These are phyloP conservation scores for Hymenoscyphus occultus DNA, from an alignment of 2,329 filamentous ascomycete species.

Conservation along the genomic window DNA sequence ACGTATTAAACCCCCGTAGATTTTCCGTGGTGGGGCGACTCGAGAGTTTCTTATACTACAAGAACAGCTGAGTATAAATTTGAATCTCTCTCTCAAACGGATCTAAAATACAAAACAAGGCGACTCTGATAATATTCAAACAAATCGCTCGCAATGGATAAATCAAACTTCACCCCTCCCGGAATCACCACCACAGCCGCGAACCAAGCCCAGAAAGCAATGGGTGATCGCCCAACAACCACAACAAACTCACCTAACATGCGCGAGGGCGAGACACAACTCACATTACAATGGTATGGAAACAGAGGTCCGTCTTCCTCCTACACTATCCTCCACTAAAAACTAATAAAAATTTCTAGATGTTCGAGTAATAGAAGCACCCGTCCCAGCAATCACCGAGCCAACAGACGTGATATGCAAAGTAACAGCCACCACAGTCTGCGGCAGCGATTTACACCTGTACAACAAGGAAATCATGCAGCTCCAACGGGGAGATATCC, in stretches of 20 bases:
- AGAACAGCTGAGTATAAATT: background rate
- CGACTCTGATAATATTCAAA: background rate
- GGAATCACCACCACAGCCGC: slow-evolving; percentile 22
- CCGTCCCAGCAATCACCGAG: slow-evolving; percentile 33
- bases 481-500: slow-evolving; percentile 48
- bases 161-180: slow-evolving; percentile 16
- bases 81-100: background rate
- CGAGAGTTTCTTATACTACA: background rate
- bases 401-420: slow-evolving; percentile 33
- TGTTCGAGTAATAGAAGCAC: slow-evolving; percentile 24
- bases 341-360: slow-evolving; percentile 6
- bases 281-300: slow-evolving; percentile 22
- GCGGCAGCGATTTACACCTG: slow-evolving; percentile 36
- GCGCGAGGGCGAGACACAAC: slow-evolving; percentile 14
- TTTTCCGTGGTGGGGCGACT: background rate
- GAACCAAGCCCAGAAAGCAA: slow-evolving; percentile 17
- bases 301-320: slow-evolving; percentile 11
- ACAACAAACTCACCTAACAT: slow-evolving; percentile 17
- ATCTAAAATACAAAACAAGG: slow-evolving; percentile 12
- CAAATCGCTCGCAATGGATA: background rate
- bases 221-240: slow-evolving; percentile 21
- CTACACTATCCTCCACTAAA: background rate
- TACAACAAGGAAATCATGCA: slow-evolving; percentile 41
- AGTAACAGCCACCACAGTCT: slow-evolving; percentile 36
- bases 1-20: slow-evolving; percentile 6